A percentile compares a stretch with the other conserved stretches of the same genome.
Conservation (phyloP, 2,329 filamentous ascomycete genomes). For the Penicillium polonicum region DNA sequence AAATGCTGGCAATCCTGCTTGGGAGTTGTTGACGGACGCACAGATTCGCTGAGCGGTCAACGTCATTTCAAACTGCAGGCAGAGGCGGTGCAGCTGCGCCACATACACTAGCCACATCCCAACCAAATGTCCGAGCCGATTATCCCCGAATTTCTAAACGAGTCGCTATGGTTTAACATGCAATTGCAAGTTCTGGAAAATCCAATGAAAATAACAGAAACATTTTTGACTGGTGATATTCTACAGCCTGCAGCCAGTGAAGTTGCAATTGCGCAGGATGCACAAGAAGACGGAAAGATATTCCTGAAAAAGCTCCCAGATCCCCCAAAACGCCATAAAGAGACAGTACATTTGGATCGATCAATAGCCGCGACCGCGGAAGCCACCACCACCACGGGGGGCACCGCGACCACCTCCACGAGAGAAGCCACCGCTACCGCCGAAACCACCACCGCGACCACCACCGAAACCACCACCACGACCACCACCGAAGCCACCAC, state of each 20-base stretch:
- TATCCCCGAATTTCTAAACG: neutral
- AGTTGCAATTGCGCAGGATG: slow-evolving; percentile 37
- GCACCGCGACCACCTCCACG: slow-evolving; percentile 15
- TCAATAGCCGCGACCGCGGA: slow-evolving; percentile 30
- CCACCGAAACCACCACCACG: slow-evolving; percentile 26
- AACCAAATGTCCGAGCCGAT: neutral
- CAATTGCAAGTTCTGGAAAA: neutral
- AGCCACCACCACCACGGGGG: slow-evolving; percentile 19
- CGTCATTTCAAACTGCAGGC: slow-evolving; percentile 35
- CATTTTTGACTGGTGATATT: slow-evolving; percentile 33
- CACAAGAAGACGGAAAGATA: slow-evolving; percentile 38
- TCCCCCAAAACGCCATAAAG: slow-evolving; percentile 46
- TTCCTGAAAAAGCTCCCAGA: slow-evolving; percentile 41
- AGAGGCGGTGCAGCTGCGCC: slow-evolving; percentile 31
- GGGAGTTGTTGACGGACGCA: slow-evolving; percentile 37
- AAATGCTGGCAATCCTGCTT: slow-evolving; percentile 27
- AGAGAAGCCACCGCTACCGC: slow-evolving; percentile 20
- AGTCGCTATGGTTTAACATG: neutral
- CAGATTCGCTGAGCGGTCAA: slow-evolving; percentile 34
- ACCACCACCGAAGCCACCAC: slow-evolving; percentile 22
- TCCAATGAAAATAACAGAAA: slow-evolving; percentile 14
- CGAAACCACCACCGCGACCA: slow-evolving; percentile 16
- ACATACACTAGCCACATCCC: slow-evolving; percentile 28
- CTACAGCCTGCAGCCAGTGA: slow-evolving; percentile 31
- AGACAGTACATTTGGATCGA: slow-evolving; percentile 34